Conservation (phyloP, 1,284 basidiomycete species). For the Papiliotrema nemorosa region DNA sequence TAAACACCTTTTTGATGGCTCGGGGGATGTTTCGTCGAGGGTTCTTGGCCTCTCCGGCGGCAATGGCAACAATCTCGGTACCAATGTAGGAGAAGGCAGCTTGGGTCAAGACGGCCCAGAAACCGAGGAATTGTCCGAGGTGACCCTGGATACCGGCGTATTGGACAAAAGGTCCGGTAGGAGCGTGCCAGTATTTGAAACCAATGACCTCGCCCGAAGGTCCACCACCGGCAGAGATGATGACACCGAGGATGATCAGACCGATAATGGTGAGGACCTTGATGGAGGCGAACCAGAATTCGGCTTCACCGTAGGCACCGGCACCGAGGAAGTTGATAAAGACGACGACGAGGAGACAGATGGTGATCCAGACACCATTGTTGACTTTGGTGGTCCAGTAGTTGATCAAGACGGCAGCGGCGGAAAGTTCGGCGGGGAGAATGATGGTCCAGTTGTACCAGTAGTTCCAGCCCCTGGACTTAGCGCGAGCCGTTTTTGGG, state of each 20-base stretch:
- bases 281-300: constrained; percentile 41
- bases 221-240: constrained; percentile 69
- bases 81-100: constrained; percentile 81
- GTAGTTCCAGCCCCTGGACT: not conserved
- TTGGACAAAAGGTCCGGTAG: constrained; percentile 52
- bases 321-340: constrained; percentile 51
- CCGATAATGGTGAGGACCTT: constrained; percentile 34
- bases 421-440: constrained; percentile 3
- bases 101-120: constrained; percentile 65
- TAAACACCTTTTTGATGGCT: constrained; percentile 76
- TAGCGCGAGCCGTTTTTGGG: too few species aligned
- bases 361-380: constrained; percentile 51
- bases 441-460: constrained; percentile 9
- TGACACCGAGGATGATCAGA: constrained; percentile 58
- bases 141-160: constrained; percentile 23
- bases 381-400: constrained; percentile 34
- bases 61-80: constrained; percentile 76
- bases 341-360: constrained; percentile 48
- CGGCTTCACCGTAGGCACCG: constrained; percentile 42
- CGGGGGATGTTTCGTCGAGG: constrained; percentile 73
- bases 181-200: constrained; percentile 64
- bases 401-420: constrained; percentile 23
- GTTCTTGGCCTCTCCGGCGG: constrained; percentile 57
- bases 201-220: constrained; percentile 54
- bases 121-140: constrained; percentile 63